Evolutionary conservation across 1,284 basidiomycete genomes (phyloP), one percentile per base, ranked within the genome.

Genomic region (Puccinia triticina): DNA sequence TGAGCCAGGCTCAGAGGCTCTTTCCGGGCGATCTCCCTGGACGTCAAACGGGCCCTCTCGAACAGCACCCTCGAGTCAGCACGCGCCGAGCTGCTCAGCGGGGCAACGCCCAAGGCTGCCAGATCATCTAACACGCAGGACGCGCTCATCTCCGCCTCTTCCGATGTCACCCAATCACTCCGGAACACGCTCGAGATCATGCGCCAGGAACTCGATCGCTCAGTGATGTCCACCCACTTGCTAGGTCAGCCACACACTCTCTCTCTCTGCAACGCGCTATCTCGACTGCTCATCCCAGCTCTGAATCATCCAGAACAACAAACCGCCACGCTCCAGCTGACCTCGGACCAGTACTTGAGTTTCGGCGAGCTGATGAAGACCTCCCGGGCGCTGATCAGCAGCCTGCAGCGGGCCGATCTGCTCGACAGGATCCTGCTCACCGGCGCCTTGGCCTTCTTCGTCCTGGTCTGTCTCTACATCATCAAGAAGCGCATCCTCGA

Each of bases 191-290:
- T 95, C 40, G 90, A 89, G 26, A 88, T 94, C 12, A 94, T 98
- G 92, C 94, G 96, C 87, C 91, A 90, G 69, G 95, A 98, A 86
- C 91, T 98, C 2, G 93, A 97, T 85, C 91, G 92, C 48, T 95
- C 94, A 0, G 93, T 96, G 16, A 89, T 96, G 66, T 91, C 93
- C 0, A 90, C 90, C 4, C 95, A 98, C 86, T 91, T 95, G 87
- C 90, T 97, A 37, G 93, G 94, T 93, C 84, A 67, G 90, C 87
- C 57, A 12, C 57, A 48, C 12, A 82, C 14, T 59, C 48, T 2
- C 50, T 11, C 23, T 71, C n/a, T n/a, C 26, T 53, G 4, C 18
- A 53, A 77, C n/a, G n/a, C n/a, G n/a, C n/a, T n/a, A n/a, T n/a
- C n/a, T 67, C 53, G 29, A 26, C 1, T 72, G 3, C 57, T 55